A percentile compares a stretch with the other conserved stretches of the same genome.
Evolutionary conservation across 2,329 filamentous ascomycete species (phyloP).

Genomic region (Neonectria neomacrospora): DNA sequence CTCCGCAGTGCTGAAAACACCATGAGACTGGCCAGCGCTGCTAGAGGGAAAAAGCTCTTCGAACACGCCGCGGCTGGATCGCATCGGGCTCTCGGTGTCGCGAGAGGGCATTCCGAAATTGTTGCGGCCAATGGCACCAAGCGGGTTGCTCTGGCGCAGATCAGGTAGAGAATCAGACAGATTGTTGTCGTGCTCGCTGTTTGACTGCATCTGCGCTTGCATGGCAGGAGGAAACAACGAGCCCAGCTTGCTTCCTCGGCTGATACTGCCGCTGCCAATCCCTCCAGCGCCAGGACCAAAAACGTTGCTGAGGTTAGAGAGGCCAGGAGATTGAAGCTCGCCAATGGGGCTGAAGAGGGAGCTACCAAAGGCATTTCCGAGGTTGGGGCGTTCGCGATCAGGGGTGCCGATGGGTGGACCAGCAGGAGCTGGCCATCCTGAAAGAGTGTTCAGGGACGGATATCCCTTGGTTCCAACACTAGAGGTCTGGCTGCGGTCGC

Average conservation of each 20-base stretch:
- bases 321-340: slow-evolving; percentile 80
- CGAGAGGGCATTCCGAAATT: slow-evolving; percentile 65
- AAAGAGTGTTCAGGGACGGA: slow-evolving; percentile 67
- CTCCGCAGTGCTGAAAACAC: slow-evolving; percentile 53
- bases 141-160: slow-evolving; percentile 68
- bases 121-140: slow-evolving; percentile 74
- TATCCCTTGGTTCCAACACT: slow-evolving; percentile 85
- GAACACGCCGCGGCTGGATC: slow-evolving; percentile 64
- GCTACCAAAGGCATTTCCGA: slow-evolving; percentile 74
- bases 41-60: slow-evolving; percentile 63
- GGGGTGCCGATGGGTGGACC: slow-evolving; percentile 72
- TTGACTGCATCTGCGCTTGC: slow-evolving; percentile 88
- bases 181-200: slow-evolving; percentile 70
- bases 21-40: slow-evolving; percentile 48
- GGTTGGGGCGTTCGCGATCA: slow-evolving; percentile 70
- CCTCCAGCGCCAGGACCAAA: slow-evolving; percentile 72
- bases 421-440: slow-evolving; percentile 69
- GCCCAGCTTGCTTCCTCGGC: slow-evolving; percentile 83
- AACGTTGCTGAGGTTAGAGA: slow-evolving; percentile 74
- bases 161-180: slow-evolving; percentile 68
- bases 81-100: slow-evolving; percentile 70
- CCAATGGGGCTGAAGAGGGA: slow-evolving; percentile 82
- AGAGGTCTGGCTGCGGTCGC: slow-evolving; percentile 93
- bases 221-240: slow-evolving; percentile 88
- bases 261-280: slow-evolving; percentile 71